phyloP scores from a whole-genome alignment of 805 yeast genomes.

The Grigorovia humatica region DNA sequence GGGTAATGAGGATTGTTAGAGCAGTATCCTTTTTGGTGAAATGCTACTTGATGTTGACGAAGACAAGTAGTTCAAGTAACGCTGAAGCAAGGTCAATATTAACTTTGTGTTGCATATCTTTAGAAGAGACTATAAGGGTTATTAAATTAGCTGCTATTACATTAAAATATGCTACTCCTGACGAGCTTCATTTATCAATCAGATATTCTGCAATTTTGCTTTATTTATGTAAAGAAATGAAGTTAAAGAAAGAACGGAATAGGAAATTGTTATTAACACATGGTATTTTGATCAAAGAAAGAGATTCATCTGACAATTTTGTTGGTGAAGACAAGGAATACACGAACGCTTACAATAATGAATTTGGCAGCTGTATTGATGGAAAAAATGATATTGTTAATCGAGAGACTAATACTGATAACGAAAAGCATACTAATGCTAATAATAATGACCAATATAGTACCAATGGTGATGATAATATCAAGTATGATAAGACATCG shows the following conservation, averaged over 20 bases:
- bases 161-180: slow-evolving; percentile 76
- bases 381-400: background rate
- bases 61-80: slow-evolving; percentile 31
- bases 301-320: background rate
- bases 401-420: background rate
- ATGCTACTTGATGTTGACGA: slow-evolving; percentile 52
- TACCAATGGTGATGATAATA: background rate
- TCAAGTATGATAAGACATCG: background rate
- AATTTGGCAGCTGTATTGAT: background rate
- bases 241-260: slow-evolving; percentile 29
- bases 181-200: slow-evolving; percentile 74
- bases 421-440: background rate
- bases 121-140: slow-evolving; percentile 57
- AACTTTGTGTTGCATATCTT: slow-evolving; percentile 52
- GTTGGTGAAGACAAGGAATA: background rate
- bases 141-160: slow-evolving; percentile 66
- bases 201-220: slow-evolving; percentile 67
- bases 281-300: slow-evolving; percentile 5
- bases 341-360: background rate
- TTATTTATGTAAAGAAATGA: slow-evolving; percentile 70
- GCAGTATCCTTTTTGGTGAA: slow-evolving; percentile 87
- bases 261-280: slow-evolving; percentile 4
- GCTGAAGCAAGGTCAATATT: slow-evolving; percentile 37
- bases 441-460: background rate
- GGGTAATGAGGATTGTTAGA: slow-evolving; percentile 78